phyloP scores from a whole-genome alignment of 2,329 filamentous ascomycete genomes.

The Aureobasidium uvarum region DNA sequence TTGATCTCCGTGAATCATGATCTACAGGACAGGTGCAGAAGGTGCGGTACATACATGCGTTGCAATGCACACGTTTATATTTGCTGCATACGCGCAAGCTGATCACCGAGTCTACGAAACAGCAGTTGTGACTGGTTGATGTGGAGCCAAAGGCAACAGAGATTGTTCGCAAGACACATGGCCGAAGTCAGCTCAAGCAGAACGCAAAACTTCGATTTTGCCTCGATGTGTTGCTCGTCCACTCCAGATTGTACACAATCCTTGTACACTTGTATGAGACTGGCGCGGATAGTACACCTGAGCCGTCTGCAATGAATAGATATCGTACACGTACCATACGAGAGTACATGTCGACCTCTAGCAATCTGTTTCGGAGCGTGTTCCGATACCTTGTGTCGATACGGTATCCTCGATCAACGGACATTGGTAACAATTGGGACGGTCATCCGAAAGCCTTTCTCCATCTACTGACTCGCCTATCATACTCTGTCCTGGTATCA shows the following conservation, averaged over 20 bases:
- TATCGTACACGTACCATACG: not conserved
- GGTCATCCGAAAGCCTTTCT: not conserved
- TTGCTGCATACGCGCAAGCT: not conserved
- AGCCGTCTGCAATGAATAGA: not conserved
- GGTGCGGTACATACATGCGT: constrained; percentile 6
- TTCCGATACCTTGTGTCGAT: not conserved
- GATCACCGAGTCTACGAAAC: not conserved
- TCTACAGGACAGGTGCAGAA: constrained; percentile 11
- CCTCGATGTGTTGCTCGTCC: not conserved
- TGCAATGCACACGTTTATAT: constrained; percentile 12
- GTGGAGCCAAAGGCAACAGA: not conserved
- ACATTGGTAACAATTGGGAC: not conserved
- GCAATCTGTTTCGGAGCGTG: not conserved
- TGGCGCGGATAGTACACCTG: not conserved
- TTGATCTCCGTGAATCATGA: constrained; percentile 13
- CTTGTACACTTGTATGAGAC: not conserved
- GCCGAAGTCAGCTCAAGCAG: not conserved
- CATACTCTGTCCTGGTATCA: not conserved
- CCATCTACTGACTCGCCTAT: no score
- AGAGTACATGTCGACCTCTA: no score
- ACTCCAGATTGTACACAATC: not conserved
- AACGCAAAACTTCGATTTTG: not conserved
- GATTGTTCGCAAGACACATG: not conserved
- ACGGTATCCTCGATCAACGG: not conserved
- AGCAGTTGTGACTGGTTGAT: no score